These are phyloP conservation scores for Gardenia jasminoides DNA, from an alignment of 257 asterid genomes.

Conservation along the genomic window DNA sequence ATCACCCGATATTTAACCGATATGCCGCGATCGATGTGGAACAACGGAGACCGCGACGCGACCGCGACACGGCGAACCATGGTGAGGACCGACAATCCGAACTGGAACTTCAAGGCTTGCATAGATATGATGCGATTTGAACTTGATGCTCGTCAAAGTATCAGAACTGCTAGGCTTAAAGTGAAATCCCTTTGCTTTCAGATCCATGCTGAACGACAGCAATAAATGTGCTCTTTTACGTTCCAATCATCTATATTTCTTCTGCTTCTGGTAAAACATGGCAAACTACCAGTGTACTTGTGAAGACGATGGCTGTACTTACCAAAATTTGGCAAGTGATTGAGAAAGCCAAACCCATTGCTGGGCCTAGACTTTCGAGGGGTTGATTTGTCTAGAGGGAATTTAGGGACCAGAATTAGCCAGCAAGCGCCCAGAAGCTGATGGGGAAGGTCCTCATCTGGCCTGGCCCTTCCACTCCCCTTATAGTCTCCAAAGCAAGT, in stretches of 20 bases:
- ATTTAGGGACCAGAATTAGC: neutral
- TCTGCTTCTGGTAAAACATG: too few species aligned
- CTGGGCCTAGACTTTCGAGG: too few species aligned
- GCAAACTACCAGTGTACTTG: too few species aligned
- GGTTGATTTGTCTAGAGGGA: neutral
- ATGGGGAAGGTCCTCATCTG: neutral
- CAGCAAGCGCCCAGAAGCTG: conserved; percentile 3
- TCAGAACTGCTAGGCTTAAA: conserved; percentile 12
- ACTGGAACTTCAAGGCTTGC: conserved; percentile 25
- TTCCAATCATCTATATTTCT: too few species aligned
- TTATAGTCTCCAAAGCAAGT: neutral
- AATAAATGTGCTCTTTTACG: neutral
- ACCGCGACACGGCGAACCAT: conserved; percentile 40
- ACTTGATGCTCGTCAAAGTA: conserved; percentile 19
- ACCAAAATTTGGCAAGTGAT: too few species aligned
- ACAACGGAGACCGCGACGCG: too few species aligned
- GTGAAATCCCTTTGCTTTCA: conserved; percentile 40
- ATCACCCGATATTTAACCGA: too few species aligned
- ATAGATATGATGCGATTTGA: conserved; percentile 21
- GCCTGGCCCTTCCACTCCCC: neutral
- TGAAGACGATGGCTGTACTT: too few species aligned
- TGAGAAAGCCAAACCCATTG: too few species aligned
- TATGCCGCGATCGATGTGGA: too few species aligned
- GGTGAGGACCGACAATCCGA: conserved; percentile 5
- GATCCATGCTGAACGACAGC: conserved; percentile 27